A percentile compares a stretch with the other conserved stretches of the same genome.
Conservation (phyloP, 495 filamentous ascomycete species). For the Echria macrotheca region DNA sequence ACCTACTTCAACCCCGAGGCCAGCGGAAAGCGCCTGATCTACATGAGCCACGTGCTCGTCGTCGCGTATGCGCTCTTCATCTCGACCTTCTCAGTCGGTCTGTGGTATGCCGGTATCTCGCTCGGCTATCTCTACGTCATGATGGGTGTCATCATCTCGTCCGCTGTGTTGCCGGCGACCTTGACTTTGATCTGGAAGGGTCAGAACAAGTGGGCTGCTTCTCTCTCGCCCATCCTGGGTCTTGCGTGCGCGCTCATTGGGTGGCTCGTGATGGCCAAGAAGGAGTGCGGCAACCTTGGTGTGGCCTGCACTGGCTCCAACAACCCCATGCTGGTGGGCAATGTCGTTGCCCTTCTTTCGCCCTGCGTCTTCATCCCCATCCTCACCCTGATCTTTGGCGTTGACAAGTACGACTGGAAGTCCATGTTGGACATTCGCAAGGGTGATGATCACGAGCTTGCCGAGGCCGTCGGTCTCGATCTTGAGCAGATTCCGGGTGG, state of each 20-base stretch:
- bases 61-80: slow-evolving; percentile 74
- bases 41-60: slow-evolving; percentile 75
- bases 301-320: slow-evolving; percentile 76
- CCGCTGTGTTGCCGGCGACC: slow-evolving; percentile 77
- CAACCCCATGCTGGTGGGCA: slow-evolving; percentile 87
- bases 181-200: slow-evolving; percentile 77
- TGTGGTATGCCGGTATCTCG: slow-evolving; percentile 59
- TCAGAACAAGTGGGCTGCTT: slow-evolving; percentile 76
- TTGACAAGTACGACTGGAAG: slow-evolving; percentile 85
- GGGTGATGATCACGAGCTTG: slow-evolving; percentile 77
- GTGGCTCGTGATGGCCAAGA: slow-evolving; percentile 87
- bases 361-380: slow-evolving; percentile 75
- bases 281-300: slow-evolving; percentile 63
- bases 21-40: slow-evolving; percentile 74
- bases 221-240: slow-evolving; percentile 70
- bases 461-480: slow-evolving; percentile 62
- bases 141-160: slow-evolving; percentile 88
- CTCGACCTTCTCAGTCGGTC: slow-evolving; percentile 76
- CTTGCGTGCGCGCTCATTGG: slow-evolving; percentile 71
- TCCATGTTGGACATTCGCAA: slow-evolving; percentile 79
- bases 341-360: slow-evolving; percentile 68
- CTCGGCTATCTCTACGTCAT: slow-evolving; percentile 71
- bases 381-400: slow-evolving; percentile 66
- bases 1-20: slow-evolving; percentile 58
- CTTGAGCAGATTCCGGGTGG: slow-evolving; percentile 63